Evolutionary conservation across 169 alveolate species (phyloP), one percentile per base, ranked within the genome.

Genomic region (Cryptosporidium parvum): DNA sequence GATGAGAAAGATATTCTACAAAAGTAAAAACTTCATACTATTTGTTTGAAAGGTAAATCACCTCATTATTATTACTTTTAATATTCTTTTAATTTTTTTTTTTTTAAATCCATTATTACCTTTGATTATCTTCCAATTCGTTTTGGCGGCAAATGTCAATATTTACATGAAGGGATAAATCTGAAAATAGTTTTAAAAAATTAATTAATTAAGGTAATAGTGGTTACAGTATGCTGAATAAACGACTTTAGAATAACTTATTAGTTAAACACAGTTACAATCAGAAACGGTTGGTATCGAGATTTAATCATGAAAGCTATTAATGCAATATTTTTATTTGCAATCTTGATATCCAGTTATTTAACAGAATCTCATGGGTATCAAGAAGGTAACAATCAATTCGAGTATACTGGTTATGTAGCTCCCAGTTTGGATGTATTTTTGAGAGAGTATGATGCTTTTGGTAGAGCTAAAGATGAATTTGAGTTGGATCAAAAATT

Each of bases 401-500:
- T 33, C 8, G 14, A 65, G 8, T 65, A 65, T 33, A 3, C 33
- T 21, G 72, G 72, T 4, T 65, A 65, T 33, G 72, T 65, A 29
- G 72, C 72, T n/a, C 72, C 72, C 5, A 31, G 35, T 14, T 29
- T 65, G 72, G 53, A 65, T n/a, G 12, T 37, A 16, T 65, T 65
- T n/a, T 31, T 65, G 72, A 37, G 23, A 37, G 72, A 65, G 52
- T 65, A 65, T n/a, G 7, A 26, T 31, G 33, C 53, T 14, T 31
- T 33, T 31, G 72, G 12, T 6, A 65, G 51, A 14, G 21, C 72
- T 18, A 44, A 8, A 16, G 23, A 65, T 37, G 53, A 31, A 23
- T 69, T 45, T n/a, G 84, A 69, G n/a, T 59, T 73, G 68, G 70
- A 73, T 59, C 69, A 53, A 33, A 73, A 73, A 31, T 26, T 73